Evolutionary conservation across 176 grass and related monocot genomes (phyloP).

Genomic region (Coix lacrymajobi): DNA sequence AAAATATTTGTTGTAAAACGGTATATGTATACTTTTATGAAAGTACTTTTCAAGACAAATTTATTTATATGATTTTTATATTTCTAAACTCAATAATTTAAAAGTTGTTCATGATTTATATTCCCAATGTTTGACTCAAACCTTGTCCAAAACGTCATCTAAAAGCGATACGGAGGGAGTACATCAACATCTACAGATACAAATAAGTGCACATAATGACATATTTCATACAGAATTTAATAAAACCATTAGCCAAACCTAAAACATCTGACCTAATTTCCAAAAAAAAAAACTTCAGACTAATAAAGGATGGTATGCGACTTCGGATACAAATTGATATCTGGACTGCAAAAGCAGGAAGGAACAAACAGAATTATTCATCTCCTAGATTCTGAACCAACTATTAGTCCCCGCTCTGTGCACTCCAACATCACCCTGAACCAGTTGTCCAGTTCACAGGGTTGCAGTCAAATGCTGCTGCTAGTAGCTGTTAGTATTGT

Average conservation of each 20-base stretch:
- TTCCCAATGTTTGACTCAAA: too few relatives aligned
- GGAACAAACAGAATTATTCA: background rate
- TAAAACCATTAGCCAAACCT: background rate
- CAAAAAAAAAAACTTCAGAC: background rate
- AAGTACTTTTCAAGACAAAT: too few relatives aligned
- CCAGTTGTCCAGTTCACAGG: background rate
- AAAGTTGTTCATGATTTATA: too few relatives aligned
- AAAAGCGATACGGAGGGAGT: too few relatives aligned
- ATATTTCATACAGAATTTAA: background rate
- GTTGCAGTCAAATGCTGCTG: background rate
- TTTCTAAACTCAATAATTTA: too few relatives aligned
- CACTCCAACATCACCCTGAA: background rate
- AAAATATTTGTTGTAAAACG: too few relatives aligned
- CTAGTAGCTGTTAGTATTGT: background rate
- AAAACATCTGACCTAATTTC: background rate
- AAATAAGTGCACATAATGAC: background rate
- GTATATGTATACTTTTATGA: too few relatives aligned
- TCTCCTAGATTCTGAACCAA: background rate
- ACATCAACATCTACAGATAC: background rate
- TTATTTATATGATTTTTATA: too few relatives aligned
- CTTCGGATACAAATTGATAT: background rate
- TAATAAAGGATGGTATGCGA: background rate
- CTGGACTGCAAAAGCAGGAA: background rate
- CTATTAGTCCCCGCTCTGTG: background rate
- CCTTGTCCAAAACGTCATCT: too few relatives aligned